Conservation (phyloP, 495 filamentous ascomycete genomes). For the Xylaria telfairii region DNA sequence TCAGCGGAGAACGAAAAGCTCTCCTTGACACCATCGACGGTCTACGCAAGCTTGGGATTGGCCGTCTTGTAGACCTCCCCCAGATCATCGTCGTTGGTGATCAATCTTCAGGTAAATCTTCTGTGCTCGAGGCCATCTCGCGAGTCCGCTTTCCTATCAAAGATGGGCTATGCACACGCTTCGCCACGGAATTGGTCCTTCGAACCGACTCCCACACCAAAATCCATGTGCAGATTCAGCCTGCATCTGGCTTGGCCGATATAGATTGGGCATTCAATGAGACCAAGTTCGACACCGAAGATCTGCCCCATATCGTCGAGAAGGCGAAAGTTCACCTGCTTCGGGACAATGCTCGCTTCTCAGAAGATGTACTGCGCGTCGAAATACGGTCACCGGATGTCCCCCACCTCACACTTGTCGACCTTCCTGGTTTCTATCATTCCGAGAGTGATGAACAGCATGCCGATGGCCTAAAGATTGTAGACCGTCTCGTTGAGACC, state of each 20-base stretch:
- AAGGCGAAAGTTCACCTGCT: conserved; percentile 50
- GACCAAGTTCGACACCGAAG: conserved; percentile 40
- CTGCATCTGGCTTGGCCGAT: conserved; percentile 37
- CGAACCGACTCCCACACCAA: conserved; percentile 40
- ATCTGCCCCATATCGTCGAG: conserved; percentile 52
- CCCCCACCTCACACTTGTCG: conserved; percentile 70
- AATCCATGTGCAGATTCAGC: conserved; percentile 35
- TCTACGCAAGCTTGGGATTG: conserved; percentile 56
- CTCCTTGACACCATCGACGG: conserved; percentile 60
- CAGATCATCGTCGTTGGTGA: conserved; percentile 78
- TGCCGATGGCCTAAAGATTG: conserved; percentile 51
- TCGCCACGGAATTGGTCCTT: conserved; percentile 68
- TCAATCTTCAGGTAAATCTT: conserved; percentile 76
- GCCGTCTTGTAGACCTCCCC: conserved; percentile 61
- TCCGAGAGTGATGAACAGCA: conserved; percentile 50
- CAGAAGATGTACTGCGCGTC: conserved; percentile 67
- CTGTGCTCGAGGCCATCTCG: conserved; percentile 75
- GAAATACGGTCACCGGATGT: conserved; percentile 64
- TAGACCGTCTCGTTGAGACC: conserved; percentile 56
- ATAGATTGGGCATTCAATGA: conserved; percentile 35
- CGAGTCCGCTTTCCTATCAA: conserved; percentile 72
- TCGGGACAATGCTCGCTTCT: conserved; percentile 44
- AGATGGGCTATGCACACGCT: conserved; percentile 69
- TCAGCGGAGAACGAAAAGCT: conserved; percentile 33
- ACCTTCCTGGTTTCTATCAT: conserved; percentile 68